These are phyloP conservation scores for Massarina eburnea DNA, from an alignment of 2,329 filamentous ascomycete species.

Conservation along the genomic window DNA sequence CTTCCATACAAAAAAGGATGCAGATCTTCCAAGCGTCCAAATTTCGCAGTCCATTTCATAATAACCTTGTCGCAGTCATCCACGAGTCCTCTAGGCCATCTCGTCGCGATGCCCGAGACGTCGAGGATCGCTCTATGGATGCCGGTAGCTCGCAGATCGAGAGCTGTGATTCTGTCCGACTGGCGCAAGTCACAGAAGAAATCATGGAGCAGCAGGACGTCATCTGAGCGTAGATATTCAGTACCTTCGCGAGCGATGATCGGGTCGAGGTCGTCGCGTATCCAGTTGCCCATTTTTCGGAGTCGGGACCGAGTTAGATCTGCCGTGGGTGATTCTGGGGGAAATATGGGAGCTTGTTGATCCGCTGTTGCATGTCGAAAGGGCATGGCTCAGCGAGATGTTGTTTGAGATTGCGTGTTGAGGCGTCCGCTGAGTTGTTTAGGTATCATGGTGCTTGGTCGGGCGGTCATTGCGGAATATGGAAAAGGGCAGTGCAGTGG, in stretches of 20 bases:
- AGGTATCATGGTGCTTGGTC: too few species aligned
- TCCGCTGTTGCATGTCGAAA: too few species aligned
- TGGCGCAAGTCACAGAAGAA: conserved; percentile 34
- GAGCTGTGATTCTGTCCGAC: conserved; percentile 28
- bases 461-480: too few species aligned
- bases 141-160: conserved; percentile 46
- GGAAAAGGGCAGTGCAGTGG: too few species aligned
- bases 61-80: conserved; percentile 49
- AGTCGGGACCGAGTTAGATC: conserved; percentile 36
- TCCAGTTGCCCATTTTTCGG: conserved; percentile 45
- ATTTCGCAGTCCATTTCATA: conserved; percentile 41
- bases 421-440: too few species aligned
- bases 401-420: not conserved
- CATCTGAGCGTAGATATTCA: conserved; percentile 45
- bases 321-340: conserved; percentile 9
- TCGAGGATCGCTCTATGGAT: conserved; percentile 50
- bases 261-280: conserved; percentile 52
- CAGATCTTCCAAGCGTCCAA: conserved; percentile 42
- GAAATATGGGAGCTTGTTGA: conserved; percentile 7
- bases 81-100: conserved; percentile 50
- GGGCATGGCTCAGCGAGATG: not conserved
- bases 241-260: conserved; percentile 50
- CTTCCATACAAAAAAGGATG: conserved; percentile 46
- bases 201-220: conserved; percentile 48
- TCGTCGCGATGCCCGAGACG: conserved; percentile 48